Base-by-base conservation (phyloP, 2,329 filamentous ascomycete species). In the Aspergillus melleus region DNA sequence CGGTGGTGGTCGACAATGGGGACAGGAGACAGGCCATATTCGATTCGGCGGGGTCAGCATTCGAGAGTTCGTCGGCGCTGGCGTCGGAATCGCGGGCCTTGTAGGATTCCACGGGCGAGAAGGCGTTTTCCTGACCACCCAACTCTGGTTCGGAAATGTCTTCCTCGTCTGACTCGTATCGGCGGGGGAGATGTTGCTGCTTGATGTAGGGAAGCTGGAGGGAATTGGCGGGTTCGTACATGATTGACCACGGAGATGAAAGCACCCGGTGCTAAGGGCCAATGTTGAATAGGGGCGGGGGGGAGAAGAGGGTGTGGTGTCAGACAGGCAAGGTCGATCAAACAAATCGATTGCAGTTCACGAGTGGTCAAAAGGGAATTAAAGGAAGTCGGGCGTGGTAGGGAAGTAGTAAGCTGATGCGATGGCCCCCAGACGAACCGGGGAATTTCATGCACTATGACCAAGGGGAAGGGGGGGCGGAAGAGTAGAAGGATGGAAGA, bases 91-190 rank as follows among this genome's bases (percentile, higher is more conserved):
- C 71, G 44, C 68, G 70, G 9, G 66, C 64, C 59, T 62, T 64
- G 44, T 68, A 68, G 8, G 68, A 68, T 42, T 72, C 68, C 22
- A 73, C 62, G 1, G 71, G 71, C 20, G 74, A 75, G 29, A 72
- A 74, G 14, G 69, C 64, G 61, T 70, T 61, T 46, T 74, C 72
- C 9, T 72, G 69, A 10, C 68, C 66, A 29, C 72, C 69, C 19
- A 67, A 65, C 59, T 76, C 74, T 1, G 74, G 73, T 60, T 76
- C 74, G 12, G 74, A 76, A 6, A 73, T 66, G 49, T 72, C 74
- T 61, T 76, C 74, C 60, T 77, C 74, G 26, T 77, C 74, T 11
- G 74, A 77, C 51, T 77, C 74, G 61, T 77, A 76, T 29, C 68
- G 68, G 46, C 67, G 68, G 50, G 73, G 72, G 14, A 74, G 66